phyloP scores from a whole-genome alignment of 495 filamentous ascomycete species.

The Letharia columbiana region DNA sequence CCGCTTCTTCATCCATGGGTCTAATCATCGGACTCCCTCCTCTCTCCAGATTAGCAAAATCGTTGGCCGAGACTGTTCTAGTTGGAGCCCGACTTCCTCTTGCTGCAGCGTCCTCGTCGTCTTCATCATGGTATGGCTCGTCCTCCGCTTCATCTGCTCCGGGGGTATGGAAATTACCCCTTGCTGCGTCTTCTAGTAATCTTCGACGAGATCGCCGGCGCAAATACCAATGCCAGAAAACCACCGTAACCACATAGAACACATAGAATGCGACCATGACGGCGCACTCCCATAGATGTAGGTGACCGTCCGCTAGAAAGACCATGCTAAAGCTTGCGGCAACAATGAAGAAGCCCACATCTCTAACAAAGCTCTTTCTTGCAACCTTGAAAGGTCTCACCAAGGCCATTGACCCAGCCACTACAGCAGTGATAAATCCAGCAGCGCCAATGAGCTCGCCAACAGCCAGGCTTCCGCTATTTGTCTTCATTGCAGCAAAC shows the following conservation, averaged over 20 bases:
- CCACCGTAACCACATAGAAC: slow-evolving; percentile 83
- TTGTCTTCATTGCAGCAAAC: slow-evolving; percentile 93
- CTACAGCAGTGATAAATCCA: slow-evolving; percentile 92
- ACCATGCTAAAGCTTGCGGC: slow-evolving; percentile 82
- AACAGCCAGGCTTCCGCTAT: slow-evolving; percentile 90
- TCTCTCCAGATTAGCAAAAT: slow-evolving; percentile 67
- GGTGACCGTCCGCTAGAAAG: slow-evolving; percentile 74
- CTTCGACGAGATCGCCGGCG: slow-evolving; percentile 49
- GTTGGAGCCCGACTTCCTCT: slow-evolving; percentile 45
- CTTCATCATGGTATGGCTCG: slow-evolving; percentile 44
- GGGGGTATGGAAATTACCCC: slow-evolving; percentile 62
- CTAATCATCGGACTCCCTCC: slow-evolving; percentile 42
- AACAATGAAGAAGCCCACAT: slow-evolving; percentile 87
- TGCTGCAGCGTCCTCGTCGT: slow-evolving; percentile 59
- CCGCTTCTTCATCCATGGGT: slow-evolving; percentile 40
- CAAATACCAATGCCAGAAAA: slow-evolving; percentile 86
- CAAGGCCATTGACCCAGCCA: slow-evolving; percentile 96
- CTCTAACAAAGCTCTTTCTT: slow-evolving; percentile 78
- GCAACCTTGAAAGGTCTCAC: slow-evolving; percentile 89
- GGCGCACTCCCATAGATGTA: slow-evolving; percentile 81
- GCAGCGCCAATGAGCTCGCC: slow-evolving; percentile 95
- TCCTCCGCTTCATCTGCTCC: slow-evolving; percentile 63
- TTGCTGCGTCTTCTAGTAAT: slow-evolving; percentile 57
- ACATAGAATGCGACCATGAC: slow-evolving; percentile 87
- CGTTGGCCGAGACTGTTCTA: slow-evolving; percentile 46